Conservation (phyloP, 768 basidiomycete genomes). For the Guyanaporus albipodus region DNA sequence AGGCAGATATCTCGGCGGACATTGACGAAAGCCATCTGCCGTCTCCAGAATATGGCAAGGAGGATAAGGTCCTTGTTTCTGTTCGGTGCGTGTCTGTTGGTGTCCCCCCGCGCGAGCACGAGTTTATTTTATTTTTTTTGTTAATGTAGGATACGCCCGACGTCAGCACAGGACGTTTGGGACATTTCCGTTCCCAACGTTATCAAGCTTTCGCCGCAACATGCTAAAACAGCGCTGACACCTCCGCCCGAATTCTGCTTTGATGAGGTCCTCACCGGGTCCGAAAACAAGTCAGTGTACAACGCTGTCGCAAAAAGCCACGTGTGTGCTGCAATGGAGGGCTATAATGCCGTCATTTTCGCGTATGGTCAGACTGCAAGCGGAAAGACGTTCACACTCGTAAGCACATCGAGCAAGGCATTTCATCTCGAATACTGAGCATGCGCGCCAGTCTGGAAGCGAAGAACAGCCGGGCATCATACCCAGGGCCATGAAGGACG, state of each 20-base stretch:
- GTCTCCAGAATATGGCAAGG: slow-evolving; percentile 55
- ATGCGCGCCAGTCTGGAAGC: slow-evolving; percentile 52
- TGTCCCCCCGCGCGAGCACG: not conserved
- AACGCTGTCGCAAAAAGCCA: slow-evolving; percentile 72
- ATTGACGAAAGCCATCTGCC: slow-evolving; percentile 54
- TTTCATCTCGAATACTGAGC: slow-evolving; percentile 35
- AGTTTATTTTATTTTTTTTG: slow-evolving; percentile 1
- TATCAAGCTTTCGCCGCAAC: slow-evolving; percentile 59
- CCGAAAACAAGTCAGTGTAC: slow-evolving; percentile 78
- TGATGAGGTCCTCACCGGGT: slow-evolving; percentile 73
- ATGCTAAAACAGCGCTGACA: slow-evolving; percentile 43
- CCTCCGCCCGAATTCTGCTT: slow-evolving; percentile 56
- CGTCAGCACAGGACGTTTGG: slow-evolving; percentile 53
- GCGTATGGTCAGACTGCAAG: slow-evolving; percentile 89
- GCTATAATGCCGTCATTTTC: slow-evolving; percentile 94
- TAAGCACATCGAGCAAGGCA: slow-evolving; percentile 19
- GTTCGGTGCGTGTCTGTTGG: slow-evolving; percentile 49
- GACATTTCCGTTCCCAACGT: slow-evolving; percentile 39
- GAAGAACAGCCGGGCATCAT: slow-evolving; percentile 91
- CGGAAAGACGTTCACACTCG: slow-evolving; percentile 70
- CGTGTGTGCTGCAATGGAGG: slow-evolving; percentile 91
- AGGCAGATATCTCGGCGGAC: slow-evolving; percentile 63
- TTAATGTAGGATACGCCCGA: slow-evolving; percentile 68
- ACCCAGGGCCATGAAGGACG: slow-evolving; percentile 86
- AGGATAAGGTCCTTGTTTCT: slow-evolving; percentile 86